Base-by-base conservation (phyloP, 164 flowering plant species). In the Cinnamomum micranthum region DNA sequence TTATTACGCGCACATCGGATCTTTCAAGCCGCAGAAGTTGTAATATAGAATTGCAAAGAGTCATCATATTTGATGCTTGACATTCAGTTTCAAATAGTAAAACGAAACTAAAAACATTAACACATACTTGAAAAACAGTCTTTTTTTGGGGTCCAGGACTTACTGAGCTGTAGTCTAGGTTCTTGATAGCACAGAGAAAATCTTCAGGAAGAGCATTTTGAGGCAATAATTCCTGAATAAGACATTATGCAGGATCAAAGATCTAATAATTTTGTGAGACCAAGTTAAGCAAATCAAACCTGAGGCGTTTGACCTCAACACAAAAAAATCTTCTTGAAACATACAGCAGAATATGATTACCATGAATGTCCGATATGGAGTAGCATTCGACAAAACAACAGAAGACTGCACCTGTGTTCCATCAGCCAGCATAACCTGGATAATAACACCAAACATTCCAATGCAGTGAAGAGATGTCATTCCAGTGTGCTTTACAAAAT, bases 141-240 rank as follows among this genome's bases (percentile, higher is more conserved):
- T 23, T 17, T 31, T n/a, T 24, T 17, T 13, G 2, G 10, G 71
- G 47, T 41, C 10, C 47, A 4, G 55, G 69, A 24, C 92, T 92
- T 90, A 91, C 99, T 69, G 99, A 96, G 82, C 89, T 85, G 81
- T 95, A 95, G 82, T 96, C 99, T 63, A 80, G 73, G 77, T 86
- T 77, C 82, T 86, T 91, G 65, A 96, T 81, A 20, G 92, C 86
- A 68, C 75, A 78, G 51, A 73, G 63, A 82, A 96, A 96, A 65
- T 91, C 92, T 68, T 82, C 87, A 67, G 99, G 94, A 79, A 96
- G 95, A 72, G 81, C 83, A 84, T 77, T 78, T 28, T 78, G 71
- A 68, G 99, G 97, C 76, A 88, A 84, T 47, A 96, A 80, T 60
- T 96, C 97, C 99, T 93, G 90, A 23, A 27, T 51, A 35, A 77